Percentiles rank a stretch among this genome's conserved stretches.
These are phyloP conservation scores for Dionaea muscipula DNA, from an alignment of 179 eudicot species.

Conservation along the genomic window DNA sequence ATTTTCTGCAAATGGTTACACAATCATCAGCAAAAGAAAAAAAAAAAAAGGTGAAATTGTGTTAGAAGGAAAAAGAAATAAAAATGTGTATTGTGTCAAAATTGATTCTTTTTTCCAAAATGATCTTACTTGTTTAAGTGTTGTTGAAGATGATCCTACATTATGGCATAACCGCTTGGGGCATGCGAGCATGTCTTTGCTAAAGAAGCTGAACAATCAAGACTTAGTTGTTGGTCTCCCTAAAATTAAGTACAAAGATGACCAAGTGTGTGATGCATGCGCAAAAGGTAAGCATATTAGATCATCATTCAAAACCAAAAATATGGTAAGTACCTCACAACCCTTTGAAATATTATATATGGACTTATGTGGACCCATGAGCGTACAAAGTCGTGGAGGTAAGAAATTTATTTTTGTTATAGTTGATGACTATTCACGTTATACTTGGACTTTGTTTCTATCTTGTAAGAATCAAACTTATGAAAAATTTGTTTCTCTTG, in stretches of 20 bases:
- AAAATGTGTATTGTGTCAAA: too few species aligned
- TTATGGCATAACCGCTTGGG: constrained; percentile 3
- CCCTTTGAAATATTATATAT: constrained; percentile 5
- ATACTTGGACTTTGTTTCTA: constrained; percentile 6
- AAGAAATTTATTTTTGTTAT: background rate
- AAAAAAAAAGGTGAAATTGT: too few species aligned
- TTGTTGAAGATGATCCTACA: background rate
- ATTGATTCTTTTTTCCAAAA: too few species aligned
- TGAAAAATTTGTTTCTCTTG: background rate
- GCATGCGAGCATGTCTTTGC: background rate
- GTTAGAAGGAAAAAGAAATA: too few species aligned
- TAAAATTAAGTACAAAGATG: background rate
- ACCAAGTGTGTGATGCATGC: background rate
- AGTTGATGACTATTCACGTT: constrained; percentile 12
- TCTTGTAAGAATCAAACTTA: background rate
- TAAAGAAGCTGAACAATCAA: background rate
- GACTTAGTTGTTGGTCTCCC: background rate
- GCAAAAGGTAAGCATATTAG: background rate
- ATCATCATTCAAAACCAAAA: constrained; percentile 5
- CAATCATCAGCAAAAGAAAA: too few species aligned
- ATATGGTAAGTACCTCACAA: background rate
- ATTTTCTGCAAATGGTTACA: too few species aligned
- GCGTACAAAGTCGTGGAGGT: background rate
- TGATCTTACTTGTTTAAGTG: too few species aligned
- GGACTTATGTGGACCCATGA: constrained; percentile 10